phyloP scores from a whole-genome alignment of 2,329 filamentous ascomycete genomes.

The Arachnopeziza araneosa region DNA sequence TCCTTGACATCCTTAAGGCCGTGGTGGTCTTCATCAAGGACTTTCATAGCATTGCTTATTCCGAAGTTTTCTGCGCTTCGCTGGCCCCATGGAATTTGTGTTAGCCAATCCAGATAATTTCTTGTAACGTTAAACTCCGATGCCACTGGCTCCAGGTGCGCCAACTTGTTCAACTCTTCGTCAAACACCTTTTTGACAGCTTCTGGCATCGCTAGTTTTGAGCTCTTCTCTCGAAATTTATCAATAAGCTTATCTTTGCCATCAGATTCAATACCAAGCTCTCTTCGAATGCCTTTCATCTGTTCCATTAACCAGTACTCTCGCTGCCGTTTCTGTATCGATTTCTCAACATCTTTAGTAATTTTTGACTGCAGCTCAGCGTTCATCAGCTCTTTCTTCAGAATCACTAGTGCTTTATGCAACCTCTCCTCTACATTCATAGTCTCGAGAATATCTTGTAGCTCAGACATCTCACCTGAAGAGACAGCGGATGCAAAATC shows the following conservation, averaged over 20 bases:
- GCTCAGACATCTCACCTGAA: constrained; percentile 83
- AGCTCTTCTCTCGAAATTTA: constrained; percentile 92
- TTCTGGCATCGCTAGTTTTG: constrained; percentile 93
- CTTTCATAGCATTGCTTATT: constrained; percentile 82
- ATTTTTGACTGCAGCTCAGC: constrained; percentile 96
- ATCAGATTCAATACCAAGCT: constrained; percentile 93
- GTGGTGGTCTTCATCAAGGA: constrained; percentile 94
- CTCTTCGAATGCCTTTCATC: constrained; percentile 96
- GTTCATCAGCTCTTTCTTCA: constrained; percentile 99
- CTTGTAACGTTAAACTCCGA: constrained; percentile 98
- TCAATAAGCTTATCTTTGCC: constrained; percentile 98
- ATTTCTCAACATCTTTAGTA: constrained; percentile 92
- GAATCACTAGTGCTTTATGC: constrained; percentile 81
- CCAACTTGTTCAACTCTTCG: constrained; percentile 95
- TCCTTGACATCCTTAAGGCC: constrained; percentile 98
- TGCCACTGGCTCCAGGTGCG: constrained; percentile 88
- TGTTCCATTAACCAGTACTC: constrained; percentile 99
- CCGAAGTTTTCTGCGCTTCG: constrained; percentile 95
- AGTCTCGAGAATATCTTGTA: constrained; percentile 85
- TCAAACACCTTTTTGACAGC: constrained; percentile 96
- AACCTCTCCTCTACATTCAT: constrained; percentile 89
- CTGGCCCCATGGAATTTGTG: constrained; percentile 95
- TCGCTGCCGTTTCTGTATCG: constrained; percentile 93
- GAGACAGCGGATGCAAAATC: constrained; percentile 97
- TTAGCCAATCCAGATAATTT: constrained; percentile 98